phyloP scores from a whole-genome alignment of 192 early-diverging fungal species.

The Coemansia sp. region DNA sequence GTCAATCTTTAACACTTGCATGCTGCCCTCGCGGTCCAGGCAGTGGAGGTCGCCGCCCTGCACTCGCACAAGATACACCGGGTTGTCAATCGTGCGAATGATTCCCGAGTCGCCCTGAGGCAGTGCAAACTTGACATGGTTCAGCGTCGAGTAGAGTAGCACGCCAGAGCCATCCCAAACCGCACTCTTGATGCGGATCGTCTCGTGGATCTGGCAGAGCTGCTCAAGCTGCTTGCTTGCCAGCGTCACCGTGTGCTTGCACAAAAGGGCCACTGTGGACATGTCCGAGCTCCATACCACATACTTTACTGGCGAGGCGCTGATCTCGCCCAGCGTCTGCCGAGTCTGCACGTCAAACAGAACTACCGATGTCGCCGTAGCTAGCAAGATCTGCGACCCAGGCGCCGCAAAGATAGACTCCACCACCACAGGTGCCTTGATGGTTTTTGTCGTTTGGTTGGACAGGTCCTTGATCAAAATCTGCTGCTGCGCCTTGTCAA shows the following conservation, averaged over 20 bases:
- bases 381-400: slow-evolving; percentile 74
- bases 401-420: slow-evolving; percentile 89
- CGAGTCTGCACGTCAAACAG: slow-evolving; percentile 89
- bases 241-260: slow-evolving; percentile 95
- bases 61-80: slow-evolving; percentile 85
- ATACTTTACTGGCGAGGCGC: slow-evolving; percentile 85
- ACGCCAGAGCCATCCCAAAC: slow-evolving; percentile 92
- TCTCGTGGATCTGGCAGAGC: slow-evolving; percentile 88
- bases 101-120: slow-evolving; percentile 96
- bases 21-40: slow-evolving; percentile 87
- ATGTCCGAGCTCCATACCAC: slow-evolving; percentile 91
- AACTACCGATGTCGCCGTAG: slow-evolving; percentile 82
- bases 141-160: slow-evolving; percentile 93
- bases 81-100: slow-evolving; percentile 94
- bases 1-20: slow-evolving; percentile 85
- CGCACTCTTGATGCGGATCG: slow-evolving; percentile 97
- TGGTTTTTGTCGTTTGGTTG: slow-evolving; percentile 86
- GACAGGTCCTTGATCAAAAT: slow-evolving; percentile 84
- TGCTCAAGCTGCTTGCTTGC: slow-evolving; percentile 88
- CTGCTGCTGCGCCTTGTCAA: slow-evolving; percentile 80
- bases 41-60: slow-evolving; percentile 83
- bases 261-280: slow-evolving; percentile 81
- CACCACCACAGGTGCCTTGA: slow-evolving; percentile 73
- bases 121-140: slow-evolving; percentile 97
- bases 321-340: slow-evolving; percentile 71